Conservation (phyloP, 2,329 filamentous ascomycete species). For the Daldinia sp. region DNA sequence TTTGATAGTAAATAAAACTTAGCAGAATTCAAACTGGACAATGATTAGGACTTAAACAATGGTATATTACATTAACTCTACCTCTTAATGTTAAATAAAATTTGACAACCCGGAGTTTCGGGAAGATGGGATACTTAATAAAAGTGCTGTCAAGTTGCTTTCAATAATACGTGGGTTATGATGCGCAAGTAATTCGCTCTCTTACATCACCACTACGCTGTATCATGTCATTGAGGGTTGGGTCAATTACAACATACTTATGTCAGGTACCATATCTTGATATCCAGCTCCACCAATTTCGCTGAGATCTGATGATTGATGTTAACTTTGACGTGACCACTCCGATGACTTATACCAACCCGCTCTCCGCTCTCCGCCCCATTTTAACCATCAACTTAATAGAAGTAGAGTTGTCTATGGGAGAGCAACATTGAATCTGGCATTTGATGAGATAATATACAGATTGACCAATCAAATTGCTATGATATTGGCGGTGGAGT, state of each 20-base stretch:
- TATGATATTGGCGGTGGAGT: background rate
- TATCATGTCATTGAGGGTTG: constrained; percentile 3
- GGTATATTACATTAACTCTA: background rate
- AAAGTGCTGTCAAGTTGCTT: background rate
- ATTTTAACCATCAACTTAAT: background rate
- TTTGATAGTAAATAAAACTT: background rate
- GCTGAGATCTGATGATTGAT: background rate
- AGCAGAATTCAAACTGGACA: background rate
- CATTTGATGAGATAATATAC: background rate
- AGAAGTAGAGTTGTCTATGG: background rate
- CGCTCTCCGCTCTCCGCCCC: background rate
- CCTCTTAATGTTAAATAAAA: background rate
- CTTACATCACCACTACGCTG: constrained; percentile 14
- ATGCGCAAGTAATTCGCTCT: background rate
- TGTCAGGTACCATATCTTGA: background rate
- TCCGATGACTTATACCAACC: background rate
- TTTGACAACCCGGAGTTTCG: background rate
- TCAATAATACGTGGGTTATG: background rate
- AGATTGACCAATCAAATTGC: too few relatives aligned
- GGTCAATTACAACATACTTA: constrained; percentile 18
- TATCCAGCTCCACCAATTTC: background rate
- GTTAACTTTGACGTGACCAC: background rate
- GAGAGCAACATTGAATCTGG: background rate
- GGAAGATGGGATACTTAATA: background rate
- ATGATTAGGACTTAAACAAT: background rate